These are phyloP conservation scores for Dissophora globulifera DNA, from an alignment of 192 early-diverging fungal genomes.

Conservation along the genomic window DNA sequence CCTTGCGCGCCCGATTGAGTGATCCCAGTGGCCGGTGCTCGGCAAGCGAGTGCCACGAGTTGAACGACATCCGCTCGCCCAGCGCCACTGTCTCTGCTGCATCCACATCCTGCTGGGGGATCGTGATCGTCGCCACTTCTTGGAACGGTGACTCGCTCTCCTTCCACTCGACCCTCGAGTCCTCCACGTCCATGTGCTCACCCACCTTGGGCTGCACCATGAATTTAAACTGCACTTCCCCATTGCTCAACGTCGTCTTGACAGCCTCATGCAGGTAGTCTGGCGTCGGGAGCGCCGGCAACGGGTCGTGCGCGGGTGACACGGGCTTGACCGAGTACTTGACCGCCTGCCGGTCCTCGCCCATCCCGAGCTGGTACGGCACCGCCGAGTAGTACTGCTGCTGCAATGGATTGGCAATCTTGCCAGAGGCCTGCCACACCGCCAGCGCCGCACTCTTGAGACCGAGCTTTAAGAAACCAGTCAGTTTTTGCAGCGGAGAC, in stretches of 20 bases:
- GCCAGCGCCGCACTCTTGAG: conserved; percentile 13
- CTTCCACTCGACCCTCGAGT: conserved; percentile 31
- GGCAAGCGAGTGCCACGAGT: conserved; percentile 37
- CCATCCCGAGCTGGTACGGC: conserved; percentile 29
- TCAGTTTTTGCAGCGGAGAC: conserved; percentile 1
- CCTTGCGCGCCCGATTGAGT: conserved; percentile 30
- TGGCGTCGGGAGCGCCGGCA: not conserved
- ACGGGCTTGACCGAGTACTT: conserved; percentile 43
- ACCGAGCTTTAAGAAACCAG: conserved; percentile 25
- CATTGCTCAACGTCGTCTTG: conserved; percentile 1
- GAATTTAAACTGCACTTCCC: conserved; percentile 25
- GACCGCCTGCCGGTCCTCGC: conserved; percentile 19
- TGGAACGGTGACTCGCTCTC: conserved; percentile 28
- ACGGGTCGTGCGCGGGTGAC: not conserved
- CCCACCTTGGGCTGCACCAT: conserved; percentile 20
- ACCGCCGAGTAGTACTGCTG: conserved; percentile 34
- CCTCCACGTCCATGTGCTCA: conserved; percentile 30
- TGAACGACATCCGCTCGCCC: conserved; percentile 43
- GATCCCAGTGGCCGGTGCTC: conserved; percentile 28
- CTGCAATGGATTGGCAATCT: conserved; percentile 38
- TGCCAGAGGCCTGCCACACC: not conserved
- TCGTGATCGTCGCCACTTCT: conserved; percentile 28
- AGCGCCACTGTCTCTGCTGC: conserved; percentile 9
- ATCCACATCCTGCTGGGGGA: conserved; percentile 35
- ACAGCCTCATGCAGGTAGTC: conserved; percentile 30